These are phyloP conservation scores for Albugo laibachii DNA, from an alignment of 352 stramenopile genomes.

Conservation along the genomic window DNA sequence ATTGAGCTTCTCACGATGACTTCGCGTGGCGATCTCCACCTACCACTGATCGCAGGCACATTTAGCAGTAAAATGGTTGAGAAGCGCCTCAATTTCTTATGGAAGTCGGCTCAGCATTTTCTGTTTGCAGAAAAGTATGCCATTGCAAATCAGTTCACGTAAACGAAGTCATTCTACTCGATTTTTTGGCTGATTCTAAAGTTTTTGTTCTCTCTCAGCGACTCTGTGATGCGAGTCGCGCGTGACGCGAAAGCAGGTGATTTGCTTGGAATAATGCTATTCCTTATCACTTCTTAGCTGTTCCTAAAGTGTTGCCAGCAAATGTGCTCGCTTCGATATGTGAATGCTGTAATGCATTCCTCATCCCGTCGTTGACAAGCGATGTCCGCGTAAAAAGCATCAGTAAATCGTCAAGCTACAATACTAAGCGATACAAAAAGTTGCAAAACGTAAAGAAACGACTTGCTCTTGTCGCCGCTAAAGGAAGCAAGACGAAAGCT, in stretches of 20 bases:
- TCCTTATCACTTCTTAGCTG: neutral
- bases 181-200: neutral
- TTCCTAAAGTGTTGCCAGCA: slow-evolving; percentile 15
- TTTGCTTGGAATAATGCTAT: neutral
- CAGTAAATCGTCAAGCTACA: slow-evolving; percentile 6
- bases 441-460: neutral
- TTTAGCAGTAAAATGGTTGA: slow-evolving; percentile 6
- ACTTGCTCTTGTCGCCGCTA: neutral
- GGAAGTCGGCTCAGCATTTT: slow-evolving; percentile 27
- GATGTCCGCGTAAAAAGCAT: slow-evolving; percentile 27
- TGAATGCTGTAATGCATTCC: slow-evolving; percentile 28
- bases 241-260: slow-evolving; percentile 1
- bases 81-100: slow-evolving; percentile 48
- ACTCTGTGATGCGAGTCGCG: slow-evolving; percentile 30
- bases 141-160: slow-evolving; percentile 24
- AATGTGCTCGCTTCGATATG: slow-evolving; percentile 45
- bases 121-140: slow-evolving; percentile 12
- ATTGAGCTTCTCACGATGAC: neutral
- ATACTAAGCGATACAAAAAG: neutral
- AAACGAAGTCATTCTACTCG: slow-evolving; percentile 12
- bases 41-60: too few species aligned
- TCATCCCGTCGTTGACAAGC: slow-evolving; percentile 36
- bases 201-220: slow-evolving; percentile 9
- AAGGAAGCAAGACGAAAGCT: slow-evolving; percentile 2
- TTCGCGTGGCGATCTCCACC: neutral